Base-by-base conservation (phyloP, 2,329 filamentous ascomycete species). In the Dactylellina haptotyla region DNA sequence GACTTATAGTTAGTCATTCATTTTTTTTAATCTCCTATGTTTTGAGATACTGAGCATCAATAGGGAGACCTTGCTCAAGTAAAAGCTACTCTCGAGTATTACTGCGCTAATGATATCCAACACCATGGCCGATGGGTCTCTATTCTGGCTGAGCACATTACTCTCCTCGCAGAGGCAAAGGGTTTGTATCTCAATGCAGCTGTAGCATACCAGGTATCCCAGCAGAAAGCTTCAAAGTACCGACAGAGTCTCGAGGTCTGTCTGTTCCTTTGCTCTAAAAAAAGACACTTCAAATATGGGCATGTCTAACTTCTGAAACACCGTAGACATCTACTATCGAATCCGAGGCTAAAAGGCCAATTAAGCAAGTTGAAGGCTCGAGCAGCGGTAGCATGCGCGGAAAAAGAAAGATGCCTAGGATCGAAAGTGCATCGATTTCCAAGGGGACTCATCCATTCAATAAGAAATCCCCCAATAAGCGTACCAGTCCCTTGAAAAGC, bases 401-500 rank as follows among this genome's bases (percentile, higher is more conserved):
- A 3, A 73, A 61, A 32, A 34, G 69, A 26, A 73, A 73, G 69
- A 37, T 73, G 4, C 9, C 53, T 0, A 73, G 61, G 28, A 62
- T 45, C 2, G 69, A 73, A 9, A 37, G 45, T 5, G 61, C 61
- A 0, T 73, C 69, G 2, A 46, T 73, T 4, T 73, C 69, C 8
- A 73, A 66, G 46, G 61, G 61, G 20, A 73, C 69, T 3, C 69
- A 73, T 26, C 69, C 61, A 1, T 39, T 73, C 14, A 73, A 16
- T 25, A 61, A 46, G 28, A 72, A 37, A n/a, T 25, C 46, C 1
- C 25, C 69, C 0, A 26, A 6, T 1, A 46, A 57, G 39, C 41
- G 56, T 37, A 43, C 20, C 1, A 62, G 48, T 9, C 23, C 58
- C 10, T 39, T 18, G 8, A 50, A 51, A 10, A 10, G 28, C 20